Evolutionary conservation across 2,329 filamentous ascomycete genomes (phyloP).

Genomic region (Knufia fluminis): DNA sequence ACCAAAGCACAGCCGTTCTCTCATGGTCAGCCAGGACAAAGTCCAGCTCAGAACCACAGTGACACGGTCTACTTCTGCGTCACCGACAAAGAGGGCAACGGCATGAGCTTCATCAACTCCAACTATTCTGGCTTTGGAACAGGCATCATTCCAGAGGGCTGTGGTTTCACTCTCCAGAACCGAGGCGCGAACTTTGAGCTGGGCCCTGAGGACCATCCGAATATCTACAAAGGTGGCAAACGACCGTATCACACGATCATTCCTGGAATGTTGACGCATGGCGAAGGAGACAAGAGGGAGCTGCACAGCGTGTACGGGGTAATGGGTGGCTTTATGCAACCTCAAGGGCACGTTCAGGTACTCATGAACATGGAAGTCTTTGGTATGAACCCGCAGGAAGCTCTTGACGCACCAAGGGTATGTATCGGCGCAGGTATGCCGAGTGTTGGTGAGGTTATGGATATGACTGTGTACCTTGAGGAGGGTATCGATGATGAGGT

Average conservation of each 20-base stretch:
- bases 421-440: slow-evolving; percentile 72
- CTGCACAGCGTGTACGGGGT: slow-evolving; percentile 86
- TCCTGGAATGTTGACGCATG: slow-evolving; percentile 66
- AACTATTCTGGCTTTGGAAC: slow-evolving; percentile 85
- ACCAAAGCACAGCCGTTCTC: slow-evolving; percentile 44
- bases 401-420: slow-evolving; percentile 82
- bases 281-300: slow-evolving; percentile 33
- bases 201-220: slow-evolving; percentile 56
- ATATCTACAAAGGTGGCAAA: slow-evolving; percentile 70
- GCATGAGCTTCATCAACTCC: slow-evolving; percentile 92
- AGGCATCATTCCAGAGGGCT: slow-evolving; percentile 70
- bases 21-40: slow-evolving; percentile 51
- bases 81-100: slow-evolving; percentile 74
- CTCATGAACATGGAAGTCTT: slow-evolving; percentile 82
- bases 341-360: slow-evolving; percentile 90
- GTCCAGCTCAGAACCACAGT: slow-evolving; percentile 73
- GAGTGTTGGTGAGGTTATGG: slow-evolving; percentile 47
- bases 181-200: slow-evolving; percentile 78
- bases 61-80: slow-evolving; percentile 94
- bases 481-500: slow-evolving; percentile 66
- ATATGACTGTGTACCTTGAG: slow-evolving; percentile 65
- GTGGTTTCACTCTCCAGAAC: slow-evolving; percentile 91
- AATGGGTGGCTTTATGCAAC: slow-evolving; percentile 98
- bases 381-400: slow-evolving; percentile 71
- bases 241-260: slow-evolving; percentile 97